Base-by-base conservation (phyloP, 495 filamentous ascomycete species). In the Saxophila tyrrhenica region DNA sequence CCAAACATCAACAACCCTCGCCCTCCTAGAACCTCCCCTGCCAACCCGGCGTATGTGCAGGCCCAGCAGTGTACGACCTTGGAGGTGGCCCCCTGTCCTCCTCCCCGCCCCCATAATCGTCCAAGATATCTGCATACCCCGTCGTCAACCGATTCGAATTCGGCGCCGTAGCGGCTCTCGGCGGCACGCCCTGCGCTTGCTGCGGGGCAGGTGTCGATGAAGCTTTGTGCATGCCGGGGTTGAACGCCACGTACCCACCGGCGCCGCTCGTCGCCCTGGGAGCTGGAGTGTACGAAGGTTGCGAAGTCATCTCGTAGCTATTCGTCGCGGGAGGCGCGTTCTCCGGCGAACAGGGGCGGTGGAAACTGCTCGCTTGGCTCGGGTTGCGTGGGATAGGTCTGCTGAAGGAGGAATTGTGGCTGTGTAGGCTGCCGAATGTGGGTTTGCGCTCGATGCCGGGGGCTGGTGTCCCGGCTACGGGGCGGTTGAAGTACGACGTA, bases 181-280 rank as follows among this genome's bases (percentile, higher is more conserved):
- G 29, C 15, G 48, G 48, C 48, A 13, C 11, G 15, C 29, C 7
- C 3, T 19, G 17, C 5, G 47, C 1, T 35, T 35, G 29, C 39
- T 3, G 51, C 3, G 58, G 56, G 1, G 45, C 23, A n/a, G 53
- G 35, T 20, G 57, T 47, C 42, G 25, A 41, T 8, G 61, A 52
- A 21, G 52, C 50, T 16, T 32, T 29, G 45, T 24, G 24, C n/a
- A 47, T 3, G 15, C 38, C 17, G 15, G 63, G 61, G 20, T 57
- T 63, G 61, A 63, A 64, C 21, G 60, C 56, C 11, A 55, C 51
- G 52, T 63, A 65, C 23, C 56, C 44, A 16, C 45, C 52, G n/a
- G n/a, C 29, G 22, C 13, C 38, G 19, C 45, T 50, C 20, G 39
- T 29, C 22, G n/a, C 1, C 38, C n/a, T 32, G 5, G 25, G 32